phyloP scores from a whole-genome alignment of 2,329 filamentous ascomycete genomes.

The Penicillium sp. region DNA sequence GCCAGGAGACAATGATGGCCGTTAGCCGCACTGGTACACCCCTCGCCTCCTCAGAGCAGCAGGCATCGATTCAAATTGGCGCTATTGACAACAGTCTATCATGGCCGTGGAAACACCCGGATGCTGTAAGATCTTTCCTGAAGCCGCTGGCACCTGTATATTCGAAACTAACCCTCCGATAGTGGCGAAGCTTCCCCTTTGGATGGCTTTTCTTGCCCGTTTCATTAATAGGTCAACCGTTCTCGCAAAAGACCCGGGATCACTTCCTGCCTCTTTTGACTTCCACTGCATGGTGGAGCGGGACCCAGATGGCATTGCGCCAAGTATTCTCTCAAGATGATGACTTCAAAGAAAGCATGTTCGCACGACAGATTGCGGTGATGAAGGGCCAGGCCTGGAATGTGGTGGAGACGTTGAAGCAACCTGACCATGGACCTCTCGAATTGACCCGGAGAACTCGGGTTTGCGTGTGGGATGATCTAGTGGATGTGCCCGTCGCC shows the following conservation, averaged over 20 bases:
- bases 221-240: constrained; percentile 90
- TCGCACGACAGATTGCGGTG: constrained; percentile 93
- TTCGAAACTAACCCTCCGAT: constrained; percentile 17
- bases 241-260: constrained; percentile 85
- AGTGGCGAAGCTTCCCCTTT: constrained; percentile 86
- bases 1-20: constrained; percentile 79
- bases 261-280: constrained; percentile 96
- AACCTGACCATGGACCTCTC: constrained; percentile 81
- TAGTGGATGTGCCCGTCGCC: constrained; percentile 91
- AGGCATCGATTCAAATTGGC: constrained; percentile 66
- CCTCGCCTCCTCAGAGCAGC: constrained; percentile 38
- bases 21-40: constrained; percentile 54
- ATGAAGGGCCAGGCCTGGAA: constrained; percentile 99
- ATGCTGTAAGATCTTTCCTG: constrained; percentile 57
- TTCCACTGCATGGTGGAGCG: constrained; percentile 93
- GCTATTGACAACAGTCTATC: constrained; percentile 97
- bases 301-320: constrained; percentile 81
- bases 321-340: constrained; percentile 84
- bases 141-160: neutral
- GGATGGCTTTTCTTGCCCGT: constrained; percentile 98
- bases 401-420: constrained; percentile 94
- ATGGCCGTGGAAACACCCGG: constrained; percentile 98
- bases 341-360: constrained; percentile 98
- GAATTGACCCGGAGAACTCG: constrained; percentile 85
- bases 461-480: constrained; percentile 96